phyloP scores from a whole-genome alignment of 768 basidiomycete genomes.

The Trametes punicea region DNA sequence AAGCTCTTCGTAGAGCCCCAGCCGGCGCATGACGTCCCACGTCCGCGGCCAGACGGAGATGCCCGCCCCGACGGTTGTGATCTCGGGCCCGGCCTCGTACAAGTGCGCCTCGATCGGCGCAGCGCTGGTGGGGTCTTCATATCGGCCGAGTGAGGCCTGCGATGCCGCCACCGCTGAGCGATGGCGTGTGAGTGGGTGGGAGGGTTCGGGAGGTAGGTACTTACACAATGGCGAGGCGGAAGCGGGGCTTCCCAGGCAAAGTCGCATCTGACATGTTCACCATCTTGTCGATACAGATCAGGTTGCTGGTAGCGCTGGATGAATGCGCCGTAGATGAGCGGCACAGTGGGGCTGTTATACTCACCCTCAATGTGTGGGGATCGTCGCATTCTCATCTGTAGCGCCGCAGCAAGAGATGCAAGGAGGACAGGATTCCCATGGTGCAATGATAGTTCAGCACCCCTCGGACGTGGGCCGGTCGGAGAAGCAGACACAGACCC shows the following conservation, averaged over 20 bases:
- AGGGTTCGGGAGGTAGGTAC: background rate
- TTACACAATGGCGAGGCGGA: slow-evolving; percentile 9
- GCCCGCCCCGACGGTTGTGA: slow-evolving; percentile 41
- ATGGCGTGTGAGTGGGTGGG: background rate
- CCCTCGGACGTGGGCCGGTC: too few species aligned
- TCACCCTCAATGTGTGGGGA: too few species aligned
- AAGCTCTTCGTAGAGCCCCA: slow-evolving; percentile 35
- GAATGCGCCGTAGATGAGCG: too few species aligned
- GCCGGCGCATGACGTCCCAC: slow-evolving; percentile 41
- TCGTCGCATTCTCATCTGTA: too few species aligned
- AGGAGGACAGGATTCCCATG: too few species aligned
- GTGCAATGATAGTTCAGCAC: too few species aligned
- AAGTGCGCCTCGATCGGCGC: slow-evolving; percentile 29
- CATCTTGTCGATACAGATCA: too few species aligned
- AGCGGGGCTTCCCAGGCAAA: background rate
- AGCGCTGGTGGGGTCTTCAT: slow-evolving; percentile 35
- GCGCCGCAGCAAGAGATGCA: too few species aligned
- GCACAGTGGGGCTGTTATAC: too few species aligned
- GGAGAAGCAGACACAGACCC: too few species aligned
- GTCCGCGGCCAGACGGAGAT: slow-evolving; percentile 46
- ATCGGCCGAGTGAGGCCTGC: slow-evolving; percentile 41
- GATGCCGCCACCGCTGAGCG: slow-evolving; percentile 32
- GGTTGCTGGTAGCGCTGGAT: too few species aligned
- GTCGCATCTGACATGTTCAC: background rate
- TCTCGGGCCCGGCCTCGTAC: slow-evolving; percentile 44